These are phyloP conservation scores for Termitomyces sp. DNA, from an alignment of 768 basidiomycete genomes.

Conservation along the genomic window DNA sequence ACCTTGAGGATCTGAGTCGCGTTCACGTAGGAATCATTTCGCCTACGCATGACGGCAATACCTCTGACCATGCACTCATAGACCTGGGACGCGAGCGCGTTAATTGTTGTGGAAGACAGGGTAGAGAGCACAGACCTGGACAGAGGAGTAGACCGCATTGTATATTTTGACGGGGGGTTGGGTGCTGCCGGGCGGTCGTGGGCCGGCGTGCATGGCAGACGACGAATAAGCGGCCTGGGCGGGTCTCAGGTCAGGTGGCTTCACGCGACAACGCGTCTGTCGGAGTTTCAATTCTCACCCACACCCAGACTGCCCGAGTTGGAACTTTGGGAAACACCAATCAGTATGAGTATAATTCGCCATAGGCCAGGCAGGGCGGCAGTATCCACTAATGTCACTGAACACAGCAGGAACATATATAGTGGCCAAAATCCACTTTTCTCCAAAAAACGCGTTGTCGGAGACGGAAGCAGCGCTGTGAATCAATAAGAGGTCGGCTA, in stretches of 20 bases:
- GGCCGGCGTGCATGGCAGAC: slow-evolving; percentile 40
- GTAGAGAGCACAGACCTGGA: slow-evolving; percentile 46
- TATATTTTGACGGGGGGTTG: slow-evolving; percentile 77
- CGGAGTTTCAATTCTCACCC: slow-evolving; percentile 21
- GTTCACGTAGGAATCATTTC: slow-evolving; percentile 93
- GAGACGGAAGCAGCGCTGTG: not conserved
- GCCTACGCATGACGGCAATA: slow-evolving; percentile 96
- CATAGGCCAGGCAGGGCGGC: not conserved
- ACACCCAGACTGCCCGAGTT: not conserved
- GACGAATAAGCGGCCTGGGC: slow-evolving; percentile 14
- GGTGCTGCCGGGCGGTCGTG: slow-evolving; percentile 33
- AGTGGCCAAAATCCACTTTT: not conserved
- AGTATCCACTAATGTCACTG: not conserved
- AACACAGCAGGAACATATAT: not conserved
- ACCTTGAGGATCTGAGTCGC: slow-evolving; percentile 99
- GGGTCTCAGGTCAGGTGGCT: slow-evolving; percentile 27
- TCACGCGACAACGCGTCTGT: slow-evolving; percentile 34
- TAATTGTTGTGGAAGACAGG: slow-evolving; percentile 23
- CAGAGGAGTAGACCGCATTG: slow-evolving; percentile 89
- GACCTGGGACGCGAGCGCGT: slow-evolving; percentile 53
- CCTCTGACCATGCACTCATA: slow-evolving; percentile 98
- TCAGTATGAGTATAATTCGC: slow-evolving; percentile 1
- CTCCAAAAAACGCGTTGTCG: not conserved
- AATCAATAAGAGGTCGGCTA: not conserved
- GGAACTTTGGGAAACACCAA: not conserved